Evolutionary conservation across 148 eudicot genomes (phyloP).

Genomic region (Rhododendron griersonianum): DNA sequence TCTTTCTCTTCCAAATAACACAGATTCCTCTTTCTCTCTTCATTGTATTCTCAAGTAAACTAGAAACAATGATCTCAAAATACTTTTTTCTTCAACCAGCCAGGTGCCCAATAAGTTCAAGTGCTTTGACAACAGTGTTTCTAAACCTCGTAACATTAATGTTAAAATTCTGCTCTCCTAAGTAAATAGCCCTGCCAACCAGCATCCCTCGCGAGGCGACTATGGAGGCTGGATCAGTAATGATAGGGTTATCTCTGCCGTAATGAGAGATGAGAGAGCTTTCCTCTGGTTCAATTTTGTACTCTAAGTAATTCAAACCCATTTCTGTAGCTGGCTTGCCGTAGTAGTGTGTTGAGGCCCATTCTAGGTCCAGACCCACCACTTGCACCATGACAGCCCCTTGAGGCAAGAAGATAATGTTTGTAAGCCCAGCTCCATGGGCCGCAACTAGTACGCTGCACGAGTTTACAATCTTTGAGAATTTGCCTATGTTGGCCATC

Average conservation of each 20-base stretch:
- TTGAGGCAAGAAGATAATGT: slow-evolving; percentile 39
- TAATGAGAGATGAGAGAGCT: slow-evolving; percentile 15
- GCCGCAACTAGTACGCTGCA: slow-evolving; percentile 50
- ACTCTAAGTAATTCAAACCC: too few relatives aligned
- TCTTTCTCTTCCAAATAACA: neutral
- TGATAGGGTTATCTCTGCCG: slow-evolving; percentile 35
- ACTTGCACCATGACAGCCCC: slow-evolving; percentile 53
- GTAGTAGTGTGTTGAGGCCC: slow-evolving; percentile 36
- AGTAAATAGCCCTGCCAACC: slow-evolving; percentile 35
- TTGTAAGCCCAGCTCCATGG: slow-evolving; percentile 62
- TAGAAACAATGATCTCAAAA: neutral
- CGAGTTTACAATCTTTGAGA: slow-evolving; percentile 31
- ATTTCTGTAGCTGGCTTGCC: slow-evolving; percentile 28
- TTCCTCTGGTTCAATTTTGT: too few relatives aligned
- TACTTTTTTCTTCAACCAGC: neutral
- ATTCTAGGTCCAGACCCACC: slow-evolving; percentile 39
- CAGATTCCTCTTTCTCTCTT: neutral
- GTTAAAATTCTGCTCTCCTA: slow-evolving; percentile 48
- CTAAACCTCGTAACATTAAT: slow-evolving; percentile 39
- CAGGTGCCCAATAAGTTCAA: slow-evolving; percentile 22
- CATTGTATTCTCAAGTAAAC: neutral
- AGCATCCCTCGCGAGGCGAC: neutral
- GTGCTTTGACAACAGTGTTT: slow-evolving; percentile 41
- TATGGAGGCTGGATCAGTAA: slow-evolving; percentile 30
- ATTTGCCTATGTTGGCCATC: slow-evolving; percentile 25